Evolutionary conservation across 225 moss, liverwort and hornwort species (phyloP), one percentile per base, ranked within the genome.

Genomic region (Sphagnum contortum): DNA sequence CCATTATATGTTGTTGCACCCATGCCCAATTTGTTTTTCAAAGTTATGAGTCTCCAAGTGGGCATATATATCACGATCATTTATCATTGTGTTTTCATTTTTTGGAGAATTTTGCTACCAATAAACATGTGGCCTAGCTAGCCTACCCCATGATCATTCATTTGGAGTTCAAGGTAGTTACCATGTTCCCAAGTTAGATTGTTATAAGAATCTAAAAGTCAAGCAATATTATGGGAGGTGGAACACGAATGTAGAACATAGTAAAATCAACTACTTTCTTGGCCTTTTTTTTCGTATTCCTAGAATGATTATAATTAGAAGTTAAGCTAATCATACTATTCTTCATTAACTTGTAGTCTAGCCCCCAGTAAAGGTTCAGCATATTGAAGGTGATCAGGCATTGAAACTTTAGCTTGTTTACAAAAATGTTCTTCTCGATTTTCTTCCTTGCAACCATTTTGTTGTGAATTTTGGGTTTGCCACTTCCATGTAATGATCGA

Each of bases 121-220:
- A 63, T 12, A 9, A 63, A 63, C 63, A 63, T 63, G 63, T 63
- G 63, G 63, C 47, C 63, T 63, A 47, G 45, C 9, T 49, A 63
- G 45, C 60, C 60, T 60, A 60, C 60, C 60, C 60, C 8, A 60
- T 71, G 9, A 48, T 48, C n/a, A n/a, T n/a, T n/a, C n/a, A n/a
- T n/a, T n/a, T 72, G 60, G 44, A 72, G 60, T 61, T 61, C 48
- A 62, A 67, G 44, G 56, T 67, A 56, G 61, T 57, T 66, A 56
- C 44, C 48, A 12, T 11, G 3, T 49, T 72, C 48, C 49, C 52
- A 48, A 56, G 45, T 57, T 12, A 47, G 64, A 72, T 61, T 72
- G 48, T 66, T 66, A 52, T 58, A 3, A 63, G 12, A 68, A 62
- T 52, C 4, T 68, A 47, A 44, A 8, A 68, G 57, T 55, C 14